Conservation (phyloP, 2,329 filamentous ascomycete species). For the Beauveria bassiana region DNA sequence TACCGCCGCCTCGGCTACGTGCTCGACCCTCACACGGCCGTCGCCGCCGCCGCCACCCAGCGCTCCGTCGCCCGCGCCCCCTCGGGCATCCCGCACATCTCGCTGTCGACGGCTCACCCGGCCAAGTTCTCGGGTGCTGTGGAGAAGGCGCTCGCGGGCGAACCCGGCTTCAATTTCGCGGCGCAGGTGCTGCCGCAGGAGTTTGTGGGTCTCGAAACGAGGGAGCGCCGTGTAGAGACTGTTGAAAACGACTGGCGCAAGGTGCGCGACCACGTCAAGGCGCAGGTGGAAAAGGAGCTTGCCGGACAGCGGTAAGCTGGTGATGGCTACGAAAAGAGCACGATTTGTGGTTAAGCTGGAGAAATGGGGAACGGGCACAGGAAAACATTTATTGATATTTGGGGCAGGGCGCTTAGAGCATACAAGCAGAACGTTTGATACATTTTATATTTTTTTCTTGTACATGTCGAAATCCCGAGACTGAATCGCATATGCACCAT, state of each 20-base stretch:
- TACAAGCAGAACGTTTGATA: neutral
- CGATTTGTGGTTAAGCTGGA: neutral
- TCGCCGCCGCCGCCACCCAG: conserved; percentile 70
- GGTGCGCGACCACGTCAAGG: conserved; percentile 67
- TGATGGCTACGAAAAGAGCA: no score
- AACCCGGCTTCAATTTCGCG: conserved; percentile 68
- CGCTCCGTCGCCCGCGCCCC: conserved; percentile 54
- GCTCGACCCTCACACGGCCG: conserved; percentile 86
- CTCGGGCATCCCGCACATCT: conserved; percentile 59
- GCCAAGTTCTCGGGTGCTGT: conserved; percentile 91
- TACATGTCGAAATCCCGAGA: neutral
- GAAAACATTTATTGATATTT: neutral
- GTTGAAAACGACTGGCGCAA: conserved; percentile 66
- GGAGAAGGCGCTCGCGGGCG: conserved; percentile 63
- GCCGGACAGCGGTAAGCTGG: neutral
- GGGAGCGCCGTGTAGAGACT: conserved; percentile 64
- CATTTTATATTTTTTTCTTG: conserved; percentile 10
- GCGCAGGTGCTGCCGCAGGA: conserved; percentile 69
- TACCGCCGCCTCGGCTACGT: conserved; percentile 64
- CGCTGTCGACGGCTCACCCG: conserved; percentile 87
- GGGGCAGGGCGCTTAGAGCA: neutral
- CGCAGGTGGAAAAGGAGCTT: conserved; percentile 62
- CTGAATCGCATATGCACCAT: neutral
- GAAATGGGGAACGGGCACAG: neutral
- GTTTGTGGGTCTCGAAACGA: conserved; percentile 70